phyloP scores from a whole-genome alignment of 1,284 basidiomycete genomes.

The Apiotrichum sp. region DNA sequence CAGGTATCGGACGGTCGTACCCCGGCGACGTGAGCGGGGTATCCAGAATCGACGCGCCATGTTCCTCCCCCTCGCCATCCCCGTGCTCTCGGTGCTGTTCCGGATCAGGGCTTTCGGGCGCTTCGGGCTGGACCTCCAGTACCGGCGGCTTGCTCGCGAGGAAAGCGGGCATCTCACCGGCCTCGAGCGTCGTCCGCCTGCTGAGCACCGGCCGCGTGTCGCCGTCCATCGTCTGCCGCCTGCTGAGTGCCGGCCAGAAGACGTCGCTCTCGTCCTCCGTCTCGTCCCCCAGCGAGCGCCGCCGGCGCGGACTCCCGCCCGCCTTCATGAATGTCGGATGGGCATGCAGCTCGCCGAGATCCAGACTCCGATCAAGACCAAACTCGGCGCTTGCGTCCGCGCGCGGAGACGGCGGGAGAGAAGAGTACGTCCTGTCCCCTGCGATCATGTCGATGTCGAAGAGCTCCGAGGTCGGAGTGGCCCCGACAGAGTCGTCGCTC shows the following conservation, averaged over 20 bases:
- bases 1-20: not conserved
- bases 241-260: conserved; percentile 14
- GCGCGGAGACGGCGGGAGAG: conserved; percentile 37
- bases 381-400: conserved; percentile 7
- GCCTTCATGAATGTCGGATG: not conserved
- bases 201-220: not conserved
- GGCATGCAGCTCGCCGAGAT: conserved; percentile 1
- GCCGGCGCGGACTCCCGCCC: not conserved
- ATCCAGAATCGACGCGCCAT: not conserved
- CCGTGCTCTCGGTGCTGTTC: not conserved
- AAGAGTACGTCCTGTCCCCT: conserved; percentile 27
- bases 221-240: conserved; percentile 8
- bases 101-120: not conserved
- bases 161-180: not conserved
- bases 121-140: not conserved
- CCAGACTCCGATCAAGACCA: conserved; percentile 6
- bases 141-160: not conserved
- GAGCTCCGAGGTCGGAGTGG: not conserved
- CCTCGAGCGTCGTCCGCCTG: not conserved
- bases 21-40: not conserved
- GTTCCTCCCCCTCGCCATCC: not conserved
- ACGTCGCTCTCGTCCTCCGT: conserved; percentile 2
- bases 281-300: not conserved
- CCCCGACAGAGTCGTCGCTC: not conserved
- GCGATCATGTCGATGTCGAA: conserved; percentile 18